Percentiles rank a stretch among this genome's conserved stretches.
Conservation (phyloP, 345 rosid genomes). For the Populus pruinosa region DNA sequence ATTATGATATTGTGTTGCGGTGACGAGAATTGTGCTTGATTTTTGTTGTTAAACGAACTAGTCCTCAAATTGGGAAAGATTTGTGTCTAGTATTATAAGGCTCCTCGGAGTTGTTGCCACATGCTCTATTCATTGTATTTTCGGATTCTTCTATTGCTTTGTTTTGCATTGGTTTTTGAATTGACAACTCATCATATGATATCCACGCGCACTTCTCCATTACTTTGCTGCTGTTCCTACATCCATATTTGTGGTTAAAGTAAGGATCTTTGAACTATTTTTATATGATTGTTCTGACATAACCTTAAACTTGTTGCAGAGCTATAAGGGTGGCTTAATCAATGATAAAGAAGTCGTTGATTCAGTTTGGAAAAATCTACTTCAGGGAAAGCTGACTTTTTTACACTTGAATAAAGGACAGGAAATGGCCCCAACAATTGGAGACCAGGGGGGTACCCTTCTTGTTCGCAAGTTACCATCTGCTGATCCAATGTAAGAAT, state of each 20-base stretch:
- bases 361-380: constrained; percentile 57
- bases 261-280: neutral
- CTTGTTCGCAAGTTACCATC: constrained; percentile 79
- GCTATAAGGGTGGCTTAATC: constrained; percentile 54
- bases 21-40: neutral
- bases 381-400: constrained; percentile 74
- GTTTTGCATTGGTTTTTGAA: neutral
- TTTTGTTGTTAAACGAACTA: neutral
- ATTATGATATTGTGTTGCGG: neutral
- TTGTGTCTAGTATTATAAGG: neutral
- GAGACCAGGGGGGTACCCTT: constrained; percentile 65
- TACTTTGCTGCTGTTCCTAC: constrained; percentile 1
- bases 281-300: constrained; percentile 12
- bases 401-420: constrained; percentile 65
- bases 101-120: neutral
- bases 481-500: constrained; percentile 55
- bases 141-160: neutral
- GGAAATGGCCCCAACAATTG: constrained; percentile 66
- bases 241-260: constrained; percentile 4
- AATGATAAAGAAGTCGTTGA: constrained; percentile 44
- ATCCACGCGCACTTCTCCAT: neutral
- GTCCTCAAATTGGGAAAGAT: neutral
- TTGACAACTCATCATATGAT: neutral
- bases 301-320: constrained; percentile 39
- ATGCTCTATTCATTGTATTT: neutral